phyloP scores from a whole-genome alignment of 2,329 filamentous ascomycete species.

The Macroventuria anomochaeta region DNA sequence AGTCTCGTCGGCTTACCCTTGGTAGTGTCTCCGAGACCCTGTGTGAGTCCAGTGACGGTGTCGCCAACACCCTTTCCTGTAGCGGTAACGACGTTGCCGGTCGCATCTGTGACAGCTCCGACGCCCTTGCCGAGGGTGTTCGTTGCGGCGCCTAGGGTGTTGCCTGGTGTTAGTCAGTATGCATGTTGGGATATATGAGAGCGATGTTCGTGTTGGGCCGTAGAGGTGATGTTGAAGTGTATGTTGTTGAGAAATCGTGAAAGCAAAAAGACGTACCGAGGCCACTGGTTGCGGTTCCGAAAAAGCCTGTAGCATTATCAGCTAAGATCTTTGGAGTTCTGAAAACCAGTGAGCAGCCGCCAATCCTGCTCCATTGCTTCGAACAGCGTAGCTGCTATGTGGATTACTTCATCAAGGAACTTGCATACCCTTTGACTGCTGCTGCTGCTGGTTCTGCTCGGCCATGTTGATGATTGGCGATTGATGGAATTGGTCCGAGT shows the following conservation, averaged over 20 bases:
- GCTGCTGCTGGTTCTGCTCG: constrained; percentile 34
- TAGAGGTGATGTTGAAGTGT: no score
- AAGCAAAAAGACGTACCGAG: constrained; percentile 34
- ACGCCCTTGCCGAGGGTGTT: constrained; percentile 46
- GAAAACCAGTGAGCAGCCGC: background rate
- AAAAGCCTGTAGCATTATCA: constrained; percentile 33
- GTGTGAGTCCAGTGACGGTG: constrained; percentile 43
- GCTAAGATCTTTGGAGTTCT: background rate
- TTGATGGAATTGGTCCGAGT: background rate
- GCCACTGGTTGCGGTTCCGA: constrained; percentile 42
- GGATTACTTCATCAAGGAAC: background rate
- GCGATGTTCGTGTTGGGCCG: background rate
- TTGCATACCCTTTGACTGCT: constrained; percentile 31
- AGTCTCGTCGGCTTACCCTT: constrained; percentile 31
- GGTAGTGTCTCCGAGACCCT: constrained; percentile 45
- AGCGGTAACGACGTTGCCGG: constrained; percentile 41
- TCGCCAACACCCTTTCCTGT: constrained; percentile 47
- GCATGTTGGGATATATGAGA: background rate
- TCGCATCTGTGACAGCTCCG: constrained; percentile 35
- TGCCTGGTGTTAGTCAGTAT: constrained; percentile 30
- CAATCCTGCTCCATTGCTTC: background rate
- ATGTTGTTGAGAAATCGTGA: background rate
- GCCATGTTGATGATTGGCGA: constrained; percentile 27
- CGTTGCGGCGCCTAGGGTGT: constrained; percentile 43
- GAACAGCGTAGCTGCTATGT: background rate